Evolutionary conservation across 768 basidiomycete genomes (phyloP).

Genomic region (Butyriboletus loyo): DNA sequence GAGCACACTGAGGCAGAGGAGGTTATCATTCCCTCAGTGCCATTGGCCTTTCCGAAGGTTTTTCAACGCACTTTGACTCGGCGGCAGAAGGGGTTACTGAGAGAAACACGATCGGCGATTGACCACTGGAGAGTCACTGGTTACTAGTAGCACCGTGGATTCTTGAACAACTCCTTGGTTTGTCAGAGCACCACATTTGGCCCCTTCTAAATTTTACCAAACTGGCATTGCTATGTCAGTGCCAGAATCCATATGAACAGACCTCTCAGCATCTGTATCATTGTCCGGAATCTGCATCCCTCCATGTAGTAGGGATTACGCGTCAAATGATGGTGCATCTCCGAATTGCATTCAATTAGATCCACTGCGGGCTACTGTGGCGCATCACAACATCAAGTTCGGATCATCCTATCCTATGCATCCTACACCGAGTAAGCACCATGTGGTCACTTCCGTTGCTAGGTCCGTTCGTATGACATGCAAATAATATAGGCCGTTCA

Average conservation of each 20-base stretch:
- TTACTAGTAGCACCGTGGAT: too few species aligned
- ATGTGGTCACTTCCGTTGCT: not conserved
- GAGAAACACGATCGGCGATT: too few species aligned
- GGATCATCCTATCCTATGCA: not conserved
- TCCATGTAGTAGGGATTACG: not conserved
- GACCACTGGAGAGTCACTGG: too few species aligned
- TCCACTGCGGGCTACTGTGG: not conserved
- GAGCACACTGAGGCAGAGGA: too few species aligned
- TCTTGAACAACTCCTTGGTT: too few species aligned
- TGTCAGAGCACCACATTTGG: too few species aligned
- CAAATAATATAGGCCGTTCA: not conserved
- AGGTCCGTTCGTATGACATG: not conserved
- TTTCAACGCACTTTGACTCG: not conserved
- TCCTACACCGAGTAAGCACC: not conserved
- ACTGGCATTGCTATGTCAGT: not conserved
- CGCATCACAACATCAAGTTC: not conserved
- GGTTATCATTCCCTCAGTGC: not conserved
- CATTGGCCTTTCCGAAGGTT: not conserved
- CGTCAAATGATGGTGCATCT: not conserved
- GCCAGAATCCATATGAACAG: not conserved
- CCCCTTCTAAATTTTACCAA: not conserved
- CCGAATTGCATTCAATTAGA: not conserved
- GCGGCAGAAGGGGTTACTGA: not conserved
- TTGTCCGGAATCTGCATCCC: not conserved
- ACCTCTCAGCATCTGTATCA: not conserved